A percentile compares a stretch with the other conserved stretches of the same genome.
Conservation (phyloP, 768 basidiomycete genomes). For the Hypholoma sublateritium region DNA sequence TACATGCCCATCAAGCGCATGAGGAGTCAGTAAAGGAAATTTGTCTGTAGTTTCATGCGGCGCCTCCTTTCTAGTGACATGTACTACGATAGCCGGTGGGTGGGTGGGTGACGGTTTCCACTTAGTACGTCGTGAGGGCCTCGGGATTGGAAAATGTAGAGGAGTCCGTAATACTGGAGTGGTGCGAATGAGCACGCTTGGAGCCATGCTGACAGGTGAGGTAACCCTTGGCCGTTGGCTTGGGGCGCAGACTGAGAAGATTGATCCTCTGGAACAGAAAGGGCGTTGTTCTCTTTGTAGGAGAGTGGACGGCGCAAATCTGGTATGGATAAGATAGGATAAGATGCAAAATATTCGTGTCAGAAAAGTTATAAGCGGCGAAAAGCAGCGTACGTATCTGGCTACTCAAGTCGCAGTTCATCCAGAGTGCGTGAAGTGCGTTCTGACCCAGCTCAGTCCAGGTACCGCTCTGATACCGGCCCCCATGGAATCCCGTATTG, state of each 20-base stretch:
- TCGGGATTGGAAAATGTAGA: conserved; percentile 17
- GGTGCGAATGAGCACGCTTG: conserved; percentile 12
- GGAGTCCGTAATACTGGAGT: conserved; percentile 13
- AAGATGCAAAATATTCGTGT: conserved; percentile 5
- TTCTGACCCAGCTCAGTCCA: conserved; percentile 72
- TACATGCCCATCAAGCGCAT: conserved; percentile 28
- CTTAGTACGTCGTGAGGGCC: conserved; percentile 17
- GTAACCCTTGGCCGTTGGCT: conserved; percentile 27
- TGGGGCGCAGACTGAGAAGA: conserved; percentile 74
- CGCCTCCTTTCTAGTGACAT: conserved; percentile 7
- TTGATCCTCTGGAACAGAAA: conserved; percentile 8
- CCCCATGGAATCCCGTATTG: conserved; percentile 62
- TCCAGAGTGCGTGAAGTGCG: conserved; percentile 44
- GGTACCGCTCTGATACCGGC: conserved; percentile 60
- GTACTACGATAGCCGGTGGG: conserved; percentile 23
- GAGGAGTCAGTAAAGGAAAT: conserved; percentile 49
- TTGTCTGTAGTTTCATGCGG: not conserved
- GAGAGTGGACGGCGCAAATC: too few species aligned
- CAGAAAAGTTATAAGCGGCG: not conserved
- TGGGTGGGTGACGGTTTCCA: conserved; percentile 20
- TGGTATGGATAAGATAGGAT: not conserved
- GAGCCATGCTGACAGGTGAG: conserved; percentile 8
- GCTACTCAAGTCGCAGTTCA: conserved; percentile 26
- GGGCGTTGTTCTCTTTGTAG: not conserved
- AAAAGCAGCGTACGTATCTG: not conserved